These are phyloP conservation scores for Dipodascus geniculatus DNA, from an alignment of 805 yeast genomes.

Conservation along the genomic window DNA sequence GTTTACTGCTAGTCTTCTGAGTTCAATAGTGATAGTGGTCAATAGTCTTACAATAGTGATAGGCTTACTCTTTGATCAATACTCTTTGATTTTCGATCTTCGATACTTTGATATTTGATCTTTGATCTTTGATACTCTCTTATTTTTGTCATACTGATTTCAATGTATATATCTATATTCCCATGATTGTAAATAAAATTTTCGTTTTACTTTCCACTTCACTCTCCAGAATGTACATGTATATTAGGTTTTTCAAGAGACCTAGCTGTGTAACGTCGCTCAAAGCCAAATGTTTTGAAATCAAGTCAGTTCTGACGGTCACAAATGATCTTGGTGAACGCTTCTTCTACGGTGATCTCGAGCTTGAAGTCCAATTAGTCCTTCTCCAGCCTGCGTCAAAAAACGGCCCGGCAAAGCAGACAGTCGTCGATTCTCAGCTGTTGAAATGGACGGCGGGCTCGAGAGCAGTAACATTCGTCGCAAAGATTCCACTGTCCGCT, in stretches of 20 bases:
- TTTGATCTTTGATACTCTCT: too few species aligned
- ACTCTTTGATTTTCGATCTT: too few species aligned
- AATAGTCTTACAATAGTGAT: not conserved
- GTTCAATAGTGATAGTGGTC: not conserved
- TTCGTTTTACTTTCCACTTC: conserved; percentile 12
- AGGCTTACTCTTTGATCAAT: too few species aligned
- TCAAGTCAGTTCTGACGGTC: conserved; percentile 17
- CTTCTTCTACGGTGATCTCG: conserved; percentile 26
- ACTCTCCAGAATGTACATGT: conserved; percentile 8
- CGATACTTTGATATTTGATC: too few species aligned
- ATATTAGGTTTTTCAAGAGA: conserved; percentile 26
- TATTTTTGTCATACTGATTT: too few species aligned
- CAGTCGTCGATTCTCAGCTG: not conserved
- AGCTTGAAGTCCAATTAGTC: conserved; percentile 3
- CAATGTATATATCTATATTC: not conserved
- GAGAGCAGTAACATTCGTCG: conserved; percentile 12
- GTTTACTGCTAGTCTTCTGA: not conserved
- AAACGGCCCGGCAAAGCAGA: not conserved
- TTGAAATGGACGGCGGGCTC: conserved; percentile 7
- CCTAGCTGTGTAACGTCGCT: conserved; percentile 14
- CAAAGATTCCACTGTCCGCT: not conserved
- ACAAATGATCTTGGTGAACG: conserved; percentile 33
- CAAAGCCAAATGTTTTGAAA: not conserved
- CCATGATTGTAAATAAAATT: not conserved
- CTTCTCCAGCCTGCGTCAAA: not conserved